Percentiles rank a stretch among this genome's conserved stretches.
Conservation (phyloP, 805 yeast genomes). For the Yarrowia osloensis region DNA sequence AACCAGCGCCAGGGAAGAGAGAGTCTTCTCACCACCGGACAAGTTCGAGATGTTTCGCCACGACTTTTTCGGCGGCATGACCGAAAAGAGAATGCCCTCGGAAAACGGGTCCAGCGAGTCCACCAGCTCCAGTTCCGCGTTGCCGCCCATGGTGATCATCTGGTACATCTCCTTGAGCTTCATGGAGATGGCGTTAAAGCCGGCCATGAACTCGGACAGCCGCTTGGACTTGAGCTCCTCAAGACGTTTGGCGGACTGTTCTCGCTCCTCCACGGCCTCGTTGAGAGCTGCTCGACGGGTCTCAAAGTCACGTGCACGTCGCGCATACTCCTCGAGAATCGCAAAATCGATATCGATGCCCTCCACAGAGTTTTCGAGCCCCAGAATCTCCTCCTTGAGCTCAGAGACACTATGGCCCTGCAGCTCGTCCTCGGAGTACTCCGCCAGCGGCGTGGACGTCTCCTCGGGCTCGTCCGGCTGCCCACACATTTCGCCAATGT, state of each 20-base stretch:
- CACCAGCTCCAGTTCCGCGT: slow-evolving; percentile 93
- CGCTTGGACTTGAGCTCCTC: slow-evolving; percentile 74
- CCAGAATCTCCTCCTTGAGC: slow-evolving; percentile 55
- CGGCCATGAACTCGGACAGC: slow-evolving; percentile 88
- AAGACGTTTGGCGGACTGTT: slow-evolving; percentile 57
- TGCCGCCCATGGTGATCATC: slow-evolving; percentile 99
- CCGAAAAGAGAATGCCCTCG: slow-evolving; percentile 94
- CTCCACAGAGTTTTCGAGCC: slow-evolving; percentile 57
- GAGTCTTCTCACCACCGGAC: slow-evolving; percentile 97
- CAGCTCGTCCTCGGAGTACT: slow-evolving; percentile 55
- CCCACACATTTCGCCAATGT: slow-evolving; percentile 27
- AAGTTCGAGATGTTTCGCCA: slow-evolving; percentile 95
- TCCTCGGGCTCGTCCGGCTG: slow-evolving; percentile 32
- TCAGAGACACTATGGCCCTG: slow-evolving; percentile 50
- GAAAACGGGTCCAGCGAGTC: slow-evolving; percentile 97
- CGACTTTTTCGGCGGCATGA: slow-evolving; percentile 98
- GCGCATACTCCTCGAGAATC: slow-evolving; percentile 73
- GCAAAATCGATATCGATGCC: slow-evolving; percentile 68
- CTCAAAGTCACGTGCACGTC: slow-evolving; percentile 63
- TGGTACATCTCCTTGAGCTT: slow-evolving; percentile 96
- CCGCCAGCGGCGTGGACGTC: slow-evolving; percentile 42
- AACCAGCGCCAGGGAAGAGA: slow-evolving; percentile 90
- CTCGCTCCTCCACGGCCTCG: slow-evolving; percentile 65
- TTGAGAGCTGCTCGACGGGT: slow-evolving; percentile 67
- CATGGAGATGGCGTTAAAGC: slow-evolving; percentile 81